Base-by-base conservation (phyloP, 1,284 basidiomycete species). In the Moesziomyces parantarcticus region DNA sequence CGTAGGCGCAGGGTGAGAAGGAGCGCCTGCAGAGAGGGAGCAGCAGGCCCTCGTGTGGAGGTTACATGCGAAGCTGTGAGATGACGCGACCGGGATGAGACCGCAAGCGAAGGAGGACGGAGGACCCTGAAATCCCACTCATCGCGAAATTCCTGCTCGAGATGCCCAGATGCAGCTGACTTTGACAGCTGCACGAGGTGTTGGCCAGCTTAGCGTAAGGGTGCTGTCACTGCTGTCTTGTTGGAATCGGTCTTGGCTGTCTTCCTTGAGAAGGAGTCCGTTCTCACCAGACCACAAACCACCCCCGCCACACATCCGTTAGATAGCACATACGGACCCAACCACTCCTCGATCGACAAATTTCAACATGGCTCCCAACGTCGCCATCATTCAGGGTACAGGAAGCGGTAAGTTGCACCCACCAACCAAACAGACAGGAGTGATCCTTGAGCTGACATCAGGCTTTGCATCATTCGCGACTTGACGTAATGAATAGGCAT, bases 381-480 rank as follows among this genome's bases (percentile, higher is more conserved):
- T 80, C 20, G 78, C 78, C 40, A 68, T 80, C 55, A 80, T 80
- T 40, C 67, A 78, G 42, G 78, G 78, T 32, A 70, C 74, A 50
- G 50, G 66, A n/a, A 70, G 72, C 49, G 72, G 72, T 72, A 42
- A 53, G 69, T 71, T 1, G 32, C 18, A 4, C 16, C 36, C 1
- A 18, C 36, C 16, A 39, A n/a, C 14, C 36, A 39, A 1, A 3
- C 14, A 32, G 11, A 13, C 5, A 32, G 29, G 4, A 10, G 1
- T 4, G 29, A 32, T 2, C 29, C 5, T 32, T 0, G 0, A 13
- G 29, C 29, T 32, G 29, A 32, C 29, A 32, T 2, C 4, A 13
- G 10, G 29, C 29, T 32, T 32, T 13, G 29, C 36, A 6, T 18
- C 1, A 6, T 7, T 3, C 6, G 36, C 16, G 36, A 39, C 7